phyloP scores from a whole-genome alignment of 441 rosid species.

The Brassica balearica region DNA sequence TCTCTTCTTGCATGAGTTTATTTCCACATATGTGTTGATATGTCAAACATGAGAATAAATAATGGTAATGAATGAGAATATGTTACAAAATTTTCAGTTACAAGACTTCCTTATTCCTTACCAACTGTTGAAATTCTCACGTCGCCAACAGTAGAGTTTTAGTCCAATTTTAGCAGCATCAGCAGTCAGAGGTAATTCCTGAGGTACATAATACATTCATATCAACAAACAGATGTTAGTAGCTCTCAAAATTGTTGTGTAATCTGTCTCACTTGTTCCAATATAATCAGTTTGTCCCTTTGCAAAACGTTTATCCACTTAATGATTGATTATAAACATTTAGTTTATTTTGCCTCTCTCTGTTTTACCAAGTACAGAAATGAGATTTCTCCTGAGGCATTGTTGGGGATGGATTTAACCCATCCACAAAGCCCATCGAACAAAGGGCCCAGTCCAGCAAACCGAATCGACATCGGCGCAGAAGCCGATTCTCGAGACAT shows the following conservation, averaged over 20 bases:
- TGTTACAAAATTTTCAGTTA: too few species aligned
- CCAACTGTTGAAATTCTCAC: too few species aligned
- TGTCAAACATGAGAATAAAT: too few species aligned
- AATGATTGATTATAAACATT: not conserved
- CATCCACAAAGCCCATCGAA: too few species aligned
- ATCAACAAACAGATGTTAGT: constrained; percentile 1
- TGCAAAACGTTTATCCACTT: not conserved
- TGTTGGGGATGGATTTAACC: too few species aligned
- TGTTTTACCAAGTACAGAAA: not conserved
- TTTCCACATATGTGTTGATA: constrained; percentile 41
- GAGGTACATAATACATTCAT: constrained; percentile 6
- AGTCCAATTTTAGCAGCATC: too few species aligned
- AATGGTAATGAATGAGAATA: too few species aligned
- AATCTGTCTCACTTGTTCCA: constrained; percentile 12
- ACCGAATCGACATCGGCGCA: too few species aligned
- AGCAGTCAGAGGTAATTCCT: not conserved
- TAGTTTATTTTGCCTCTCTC: not conserved
- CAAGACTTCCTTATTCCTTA: too few species aligned
- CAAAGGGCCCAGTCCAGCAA: too few species aligned
- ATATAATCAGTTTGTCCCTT: constrained; percentile 9
- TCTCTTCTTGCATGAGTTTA: constrained; percentile 15
- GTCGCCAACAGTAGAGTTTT: too few species aligned
- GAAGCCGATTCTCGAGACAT: too few species aligned
- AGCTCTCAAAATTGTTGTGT: constrained; percentile 11
- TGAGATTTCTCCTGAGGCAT: not conserved